These are phyloP conservation scores for Termitomyces heimii DNA, from an alignment of 768 basidiomycete genomes.

Conservation along the genomic window DNA sequence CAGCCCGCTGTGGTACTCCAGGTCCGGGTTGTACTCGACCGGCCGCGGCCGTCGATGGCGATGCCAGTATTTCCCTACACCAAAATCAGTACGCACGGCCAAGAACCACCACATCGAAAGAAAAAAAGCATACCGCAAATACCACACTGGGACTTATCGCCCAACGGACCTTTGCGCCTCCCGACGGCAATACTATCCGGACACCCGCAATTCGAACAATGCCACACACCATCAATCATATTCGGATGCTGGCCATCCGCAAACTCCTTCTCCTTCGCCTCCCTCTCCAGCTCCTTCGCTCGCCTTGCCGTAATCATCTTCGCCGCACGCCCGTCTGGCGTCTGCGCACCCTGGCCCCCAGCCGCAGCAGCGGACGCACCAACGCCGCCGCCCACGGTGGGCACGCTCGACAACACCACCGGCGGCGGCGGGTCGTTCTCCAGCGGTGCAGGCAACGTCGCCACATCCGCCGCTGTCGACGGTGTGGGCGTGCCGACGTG, in stretches of 20 bases:
- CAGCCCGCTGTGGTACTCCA: slow-evolving; percentile 57
- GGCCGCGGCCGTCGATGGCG: slow-evolving; percentile 77
- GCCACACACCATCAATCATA: slow-evolving; percentile 83
- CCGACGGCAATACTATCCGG: slow-evolving; percentile 85
- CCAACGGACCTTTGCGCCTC: slow-evolving; percentile 82
- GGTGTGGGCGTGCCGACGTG: slow-evolving; percentile 51
- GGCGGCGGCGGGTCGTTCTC: slow-evolving; percentile 54
- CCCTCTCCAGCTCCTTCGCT: slow-evolving; percentile 69
- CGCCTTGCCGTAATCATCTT: slow-evolving; percentile 52
- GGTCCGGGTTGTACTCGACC: slow-evolving; percentile 73
- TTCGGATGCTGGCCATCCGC: slow-evolving; percentile 80
- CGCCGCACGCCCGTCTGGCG: slow-evolving; percentile 42
- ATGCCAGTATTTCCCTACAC: slow-evolving; percentile 83
- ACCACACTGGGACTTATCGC: slow-evolving; percentile 87
- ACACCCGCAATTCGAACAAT: slow-evolving; percentile 92
- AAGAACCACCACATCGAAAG: too few species aligned
- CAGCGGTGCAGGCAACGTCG: slow-evolving; percentile 49
- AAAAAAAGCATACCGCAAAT: slow-evolving; percentile 59
- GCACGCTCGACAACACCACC: slow-evolving; percentile 4
- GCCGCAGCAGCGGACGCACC: too few species aligned
- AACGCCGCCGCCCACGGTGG: background rate
- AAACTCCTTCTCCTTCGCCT: slow-evolving; percentile 81
- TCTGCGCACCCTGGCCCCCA: background rate
- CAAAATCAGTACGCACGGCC: background rate
- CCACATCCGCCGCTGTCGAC: slow-evolving; percentile 64